These are phyloP conservation scores for Achaetomium macrosporum DNA, from an alignment of 2,329 filamentous ascomycete genomes.

Conservation along the genomic window DNA sequence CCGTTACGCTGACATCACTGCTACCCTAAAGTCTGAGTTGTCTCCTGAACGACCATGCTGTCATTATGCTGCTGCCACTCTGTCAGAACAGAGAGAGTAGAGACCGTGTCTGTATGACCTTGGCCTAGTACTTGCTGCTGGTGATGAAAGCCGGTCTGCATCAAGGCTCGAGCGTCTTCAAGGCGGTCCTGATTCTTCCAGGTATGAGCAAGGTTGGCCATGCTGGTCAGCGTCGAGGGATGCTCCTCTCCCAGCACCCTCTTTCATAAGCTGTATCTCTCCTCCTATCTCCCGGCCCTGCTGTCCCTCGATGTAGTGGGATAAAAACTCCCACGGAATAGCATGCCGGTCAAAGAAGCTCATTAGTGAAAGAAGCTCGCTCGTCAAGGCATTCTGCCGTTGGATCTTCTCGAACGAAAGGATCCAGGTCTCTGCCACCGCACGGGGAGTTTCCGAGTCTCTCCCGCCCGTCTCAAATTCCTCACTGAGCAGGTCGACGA, in stretches of 20 bases:
- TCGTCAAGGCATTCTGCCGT: constrained; percentile 23
- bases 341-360: constrained; percentile 28
- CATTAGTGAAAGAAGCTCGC: constrained; percentile 31
- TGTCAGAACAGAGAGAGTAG: no score
- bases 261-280: constrained; percentile 1
- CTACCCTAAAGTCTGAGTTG: no score
- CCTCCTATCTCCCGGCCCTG: neutral
- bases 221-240: constrained; percentile 1
- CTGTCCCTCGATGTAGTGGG: constrained; percentile 4
- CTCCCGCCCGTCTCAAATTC: constrained; percentile 29
- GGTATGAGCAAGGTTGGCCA: constrained; percentile 14
- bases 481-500: constrained; percentile 26
- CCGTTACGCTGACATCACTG: no score
- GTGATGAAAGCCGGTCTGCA: neutral
- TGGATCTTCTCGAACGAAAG: constrained; percentile 33
- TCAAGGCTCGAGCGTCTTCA: neutral
- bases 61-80: no score
- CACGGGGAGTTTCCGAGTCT: constrained; percentile 24
- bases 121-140: neutral
- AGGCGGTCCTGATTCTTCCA: constrained; percentile 8
- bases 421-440: constrained; percentile 30
- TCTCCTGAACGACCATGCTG: no score
- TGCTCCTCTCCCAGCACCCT: neutral
- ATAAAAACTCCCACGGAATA: constrained; percentile 27
- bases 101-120: neutral